Evolutionary conservation across 2,329 filamentous ascomycete genomes (phyloP).

Genomic region (Cercospora sesami): DNA sequence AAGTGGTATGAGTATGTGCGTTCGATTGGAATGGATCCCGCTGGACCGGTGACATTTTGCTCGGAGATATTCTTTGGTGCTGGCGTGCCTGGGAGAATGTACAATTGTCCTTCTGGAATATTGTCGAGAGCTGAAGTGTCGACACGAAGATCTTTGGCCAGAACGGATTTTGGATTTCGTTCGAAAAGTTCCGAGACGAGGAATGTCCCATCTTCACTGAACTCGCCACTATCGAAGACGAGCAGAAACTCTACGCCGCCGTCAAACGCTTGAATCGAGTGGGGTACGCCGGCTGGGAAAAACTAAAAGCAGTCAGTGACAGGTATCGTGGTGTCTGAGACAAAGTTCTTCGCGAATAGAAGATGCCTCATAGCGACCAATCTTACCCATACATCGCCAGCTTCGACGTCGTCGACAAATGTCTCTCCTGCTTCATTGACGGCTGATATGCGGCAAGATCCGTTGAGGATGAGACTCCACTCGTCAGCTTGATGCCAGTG

Average conservation of each 20-base stretch:
- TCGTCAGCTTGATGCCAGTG: slow-evolving; percentile 41
- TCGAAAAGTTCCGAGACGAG: slow-evolving; percentile 48
- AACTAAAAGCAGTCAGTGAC: slow-evolving; percentile 38
- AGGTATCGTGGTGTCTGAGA: no score
- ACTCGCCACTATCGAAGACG: slow-evolving; percentile 60
- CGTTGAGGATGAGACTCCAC: slow-evolving; percentile 38
- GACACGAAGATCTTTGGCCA: slow-evolving; percentile 48
- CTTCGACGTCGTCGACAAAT: slow-evolving; percentile 37
- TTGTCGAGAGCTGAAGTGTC: slow-evolving; percentile 42
- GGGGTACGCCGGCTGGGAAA: slow-evolving; percentile 51
- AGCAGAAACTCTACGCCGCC: slow-evolving; percentile 60
- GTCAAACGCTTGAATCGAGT: slow-evolving; percentile 45
- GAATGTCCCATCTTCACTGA: slow-evolving; percentile 62
- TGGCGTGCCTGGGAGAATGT: slow-evolving; percentile 47
- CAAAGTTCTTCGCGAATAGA: no score
- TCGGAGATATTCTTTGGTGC: slow-evolving; percentile 41
- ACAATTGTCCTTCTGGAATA: slow-evolving; percentile 43
- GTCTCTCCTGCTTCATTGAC: slow-evolving; percentile 39
- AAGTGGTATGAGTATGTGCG: slow-evolving; percentile 47
- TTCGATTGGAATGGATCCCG: slow-evolving; percentile 28
- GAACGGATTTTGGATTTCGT: slow-evolving; percentile 40
- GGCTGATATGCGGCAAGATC: slow-evolving; percentile 33
- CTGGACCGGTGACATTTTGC: slow-evolving; percentile 49
- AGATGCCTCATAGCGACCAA: no score
- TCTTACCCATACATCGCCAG: slow-evolving; percentile 51